Base-by-base conservation (phyloP, 2,329 filamentous ascomycete species). In the Gremmenia infestans region DNA sequence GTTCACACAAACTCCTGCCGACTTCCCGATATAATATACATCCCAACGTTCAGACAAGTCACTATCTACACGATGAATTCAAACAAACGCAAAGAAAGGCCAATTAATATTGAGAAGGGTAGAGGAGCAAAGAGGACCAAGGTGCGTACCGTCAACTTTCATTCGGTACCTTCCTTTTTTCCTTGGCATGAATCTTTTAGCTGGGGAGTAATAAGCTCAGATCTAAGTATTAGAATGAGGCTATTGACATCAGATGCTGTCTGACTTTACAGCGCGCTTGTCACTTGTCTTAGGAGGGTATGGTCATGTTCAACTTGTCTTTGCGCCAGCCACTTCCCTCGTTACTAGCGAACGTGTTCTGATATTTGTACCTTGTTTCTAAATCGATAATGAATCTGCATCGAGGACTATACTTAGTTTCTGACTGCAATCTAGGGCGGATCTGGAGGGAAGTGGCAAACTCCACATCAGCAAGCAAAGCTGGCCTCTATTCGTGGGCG, bases 361-460 rank as follows among this genome's bases (percentile, higher is more conserved):
- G 11, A 19, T 25, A 40, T 17, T 37, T 22, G 6, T 7, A 22
- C 32, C 35, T 45, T 5, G 42, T 22, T 45, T 19, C 23, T 22
- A 45, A 11, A 12, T 19, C 7, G 42, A 45, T 22, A 11, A 23
- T 45, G 12, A 45, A 23, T 23, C 14, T n/a, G 17, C 45, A 28
- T 48, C 45, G 7, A 32, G 28, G 4, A 32, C 9, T 32, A 32
- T 32, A 11, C 28, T 32, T 22, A 2, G 14, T 25, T 32, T 48
- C 45, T 48, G 25, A 48, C 14, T 32, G 6, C 12, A 8, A 15
- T 48, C 8, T 54, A 71, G 69, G 64, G 77, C 37, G 80, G 81
- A 54, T 78, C 74, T 54, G 72, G 72, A 56, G 81, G 81, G 11
- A 81, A 77, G 67, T 87, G 83, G 83, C 78, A 80, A 66, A 86